A percentile compares a stretch with the other conserved stretches of the same genome.
Conservation (phyloP, 371 early-diverging fungal genomes). For the Capillidium heterosporum region DNA sequence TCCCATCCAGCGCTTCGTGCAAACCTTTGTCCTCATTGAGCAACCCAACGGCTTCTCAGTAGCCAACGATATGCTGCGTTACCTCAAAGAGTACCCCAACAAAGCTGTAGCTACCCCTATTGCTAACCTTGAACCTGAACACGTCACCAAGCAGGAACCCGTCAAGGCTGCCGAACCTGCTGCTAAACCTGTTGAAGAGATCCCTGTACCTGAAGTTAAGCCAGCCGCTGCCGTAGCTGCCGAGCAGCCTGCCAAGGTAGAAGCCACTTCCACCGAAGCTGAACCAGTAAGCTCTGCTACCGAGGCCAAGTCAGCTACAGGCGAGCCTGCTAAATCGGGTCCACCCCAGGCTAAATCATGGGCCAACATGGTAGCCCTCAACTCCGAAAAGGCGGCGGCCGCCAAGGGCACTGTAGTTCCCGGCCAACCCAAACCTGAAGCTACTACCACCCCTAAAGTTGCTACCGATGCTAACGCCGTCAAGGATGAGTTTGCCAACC, state of each 20-base stretch:
- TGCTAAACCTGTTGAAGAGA: slow-evolving; percentile 9
- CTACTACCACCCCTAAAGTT: slow-evolving; percentile 12
- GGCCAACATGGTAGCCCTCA: slow-evolving; percentile 27
- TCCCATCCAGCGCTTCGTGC: slow-evolving; percentile 68
- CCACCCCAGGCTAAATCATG: slow-evolving; percentile 25
- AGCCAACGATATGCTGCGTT: slow-evolving; percentile 88
- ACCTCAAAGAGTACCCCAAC: slow-evolving; percentile 56
- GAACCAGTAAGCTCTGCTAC: slow-evolving; percentile 16
- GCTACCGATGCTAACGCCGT: background rate
- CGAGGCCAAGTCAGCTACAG: slow-evolving; percentile 16
- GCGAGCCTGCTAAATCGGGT: slow-evolving; percentile 12
- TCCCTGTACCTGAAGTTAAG: background rate
- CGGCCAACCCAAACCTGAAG: slow-evolving; percentile 12
- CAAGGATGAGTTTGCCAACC: background rate
- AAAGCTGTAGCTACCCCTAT: background rate
- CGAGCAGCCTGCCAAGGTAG: slow-evolving; percentile 12
- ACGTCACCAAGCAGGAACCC: slow-evolving; percentile 8
- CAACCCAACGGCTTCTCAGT: slow-evolving; percentile 84
- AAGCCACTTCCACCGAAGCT: slow-evolving; percentile 32
- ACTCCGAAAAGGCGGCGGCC: slow-evolving; percentile 14
- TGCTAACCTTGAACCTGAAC: slow-evolving; percentile 2
- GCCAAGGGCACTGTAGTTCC: slow-evolving; percentile 17
- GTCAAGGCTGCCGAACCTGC: slow-evolving; percentile 7
- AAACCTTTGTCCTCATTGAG: slow-evolving; percentile 84
- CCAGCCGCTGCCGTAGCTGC: slow-evolving; percentile 2